phyloP scores from a whole-genome alignment of 192 early-diverging fungal species.

The Kappamyces sp. region DNA sequence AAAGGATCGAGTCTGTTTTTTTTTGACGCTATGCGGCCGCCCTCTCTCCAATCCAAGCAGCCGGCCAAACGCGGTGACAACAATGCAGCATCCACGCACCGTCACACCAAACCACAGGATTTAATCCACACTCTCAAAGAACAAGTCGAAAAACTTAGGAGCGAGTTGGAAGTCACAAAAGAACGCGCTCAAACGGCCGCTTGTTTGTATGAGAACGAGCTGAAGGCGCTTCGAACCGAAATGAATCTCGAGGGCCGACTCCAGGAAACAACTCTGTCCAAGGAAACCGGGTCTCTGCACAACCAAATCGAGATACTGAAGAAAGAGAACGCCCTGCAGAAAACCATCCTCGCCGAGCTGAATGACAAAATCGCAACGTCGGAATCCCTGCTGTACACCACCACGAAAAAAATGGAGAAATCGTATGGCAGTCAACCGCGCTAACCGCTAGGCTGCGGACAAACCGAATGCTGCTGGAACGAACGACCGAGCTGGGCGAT shows the following conservation, averaged over 20 bases:
- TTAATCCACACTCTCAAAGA: no score
- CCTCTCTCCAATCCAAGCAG: no score
- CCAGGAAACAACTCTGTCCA: not conserved
- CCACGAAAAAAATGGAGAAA: not conserved
- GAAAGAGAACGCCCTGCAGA: not conserved
- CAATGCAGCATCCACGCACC: no score
- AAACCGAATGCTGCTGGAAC: not conserved
- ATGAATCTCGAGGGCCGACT: not conserved
- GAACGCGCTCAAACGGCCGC: not conserved
- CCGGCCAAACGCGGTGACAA: no score
- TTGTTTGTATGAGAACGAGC: not conserved
- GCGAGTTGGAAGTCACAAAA: not conserved
- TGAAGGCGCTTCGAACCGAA: not conserved
- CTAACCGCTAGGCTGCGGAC: not conserved
- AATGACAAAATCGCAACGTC: not conserved
- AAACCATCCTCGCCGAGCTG: not conserved
- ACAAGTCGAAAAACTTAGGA: not conserved
- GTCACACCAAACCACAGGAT: no score
- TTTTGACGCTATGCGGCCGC: no score
- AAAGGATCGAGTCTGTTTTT: no score
- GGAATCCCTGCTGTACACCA: not conserved
- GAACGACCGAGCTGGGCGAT: not conserved
- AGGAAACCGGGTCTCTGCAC: not conserved
- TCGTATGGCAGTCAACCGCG: not conserved
- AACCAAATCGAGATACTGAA: not conserved